phyloP scores from a whole-genome alignment of 2,329 filamentous ascomycete species.

The Cryphonectria nitschkei region DNA sequence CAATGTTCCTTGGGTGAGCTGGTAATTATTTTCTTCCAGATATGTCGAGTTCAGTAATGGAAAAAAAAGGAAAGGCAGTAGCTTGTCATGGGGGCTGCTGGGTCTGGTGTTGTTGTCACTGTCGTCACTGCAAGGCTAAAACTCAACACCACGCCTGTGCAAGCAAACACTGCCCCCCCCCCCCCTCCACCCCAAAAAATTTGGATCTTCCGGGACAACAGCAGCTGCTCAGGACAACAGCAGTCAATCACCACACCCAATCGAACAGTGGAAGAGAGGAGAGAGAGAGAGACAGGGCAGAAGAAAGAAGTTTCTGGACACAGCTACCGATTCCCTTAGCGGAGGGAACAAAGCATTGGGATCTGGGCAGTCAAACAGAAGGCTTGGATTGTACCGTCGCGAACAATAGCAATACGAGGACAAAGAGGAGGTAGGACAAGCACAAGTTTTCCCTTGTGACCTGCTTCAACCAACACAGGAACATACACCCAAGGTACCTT shows the following conservation, averaged over 20 bases:
- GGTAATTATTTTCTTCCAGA: background rate
- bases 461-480: background rate
- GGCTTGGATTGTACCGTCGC: constrained; percentile 18
- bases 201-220: background rate
- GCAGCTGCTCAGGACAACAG: background rate
- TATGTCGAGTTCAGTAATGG: background rate
- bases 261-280: background rate
- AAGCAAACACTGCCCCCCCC: background rate
- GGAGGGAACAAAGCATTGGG: background rate
- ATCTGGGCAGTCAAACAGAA: background rate
- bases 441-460: constrained; percentile 3
- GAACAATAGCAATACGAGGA: constrained; percentile 24
- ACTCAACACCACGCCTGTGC: background rate
- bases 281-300: background rate
- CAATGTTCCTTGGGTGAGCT: background rate
- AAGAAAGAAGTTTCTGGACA: background rate
- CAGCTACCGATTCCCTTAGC: background rate
- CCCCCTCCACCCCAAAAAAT: background rate
- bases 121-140: background rate
- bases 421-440: background rate
- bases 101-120: background rate
- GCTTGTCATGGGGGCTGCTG: background rate
- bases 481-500: background rate
- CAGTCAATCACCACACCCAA: background rate
- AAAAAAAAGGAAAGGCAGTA: background rate